Evolutionary conservation across 2,329 filamentous ascomycete species (phyloP).

Genomic region (Amauroascus verrucosus): DNA sequence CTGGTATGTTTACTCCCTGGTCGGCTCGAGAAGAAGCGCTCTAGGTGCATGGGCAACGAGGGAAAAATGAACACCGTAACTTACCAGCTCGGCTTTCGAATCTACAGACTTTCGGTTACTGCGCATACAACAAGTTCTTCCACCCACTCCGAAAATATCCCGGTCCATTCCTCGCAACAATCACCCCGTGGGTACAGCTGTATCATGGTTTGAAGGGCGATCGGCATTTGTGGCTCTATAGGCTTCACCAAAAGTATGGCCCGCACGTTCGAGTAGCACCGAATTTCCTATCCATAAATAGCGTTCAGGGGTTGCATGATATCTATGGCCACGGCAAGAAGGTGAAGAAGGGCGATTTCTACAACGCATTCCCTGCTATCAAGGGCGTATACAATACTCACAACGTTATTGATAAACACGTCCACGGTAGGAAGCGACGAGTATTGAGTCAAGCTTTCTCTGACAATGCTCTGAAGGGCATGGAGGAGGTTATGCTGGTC

Average conservation of each 20-base stretch:
- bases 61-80: background rate
- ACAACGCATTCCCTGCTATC: slow-evolving; percentile 34
- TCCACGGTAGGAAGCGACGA: slow-evolving; percentile 21
- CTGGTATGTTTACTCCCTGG: slow-evolving; percentile 8
- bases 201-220: slow-evolving; percentile 15
- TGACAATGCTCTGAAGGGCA: slow-evolving; percentile 21
- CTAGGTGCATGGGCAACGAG: background rate
- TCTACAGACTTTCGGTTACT: slow-evolving; percentile 12
- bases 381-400: slow-evolving; percentile 17
- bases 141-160: slow-evolving; percentile 16
- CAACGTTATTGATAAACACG: slow-evolving; percentile 18
- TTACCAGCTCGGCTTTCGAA: background rate
- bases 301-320: slow-evolving; percentile 54
- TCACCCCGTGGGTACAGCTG: slow-evolving; percentile 15
- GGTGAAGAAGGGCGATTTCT: slow-evolving; percentile 24
- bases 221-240: slow-evolving; percentile 15
- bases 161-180: slow-evolving; percentile 14
- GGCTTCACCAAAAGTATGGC: slow-evolving; percentile 22
- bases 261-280: slow-evolving; percentile 63
- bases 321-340: slow-evolving; percentile 34
- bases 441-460: slow-evolving; percentile 25
- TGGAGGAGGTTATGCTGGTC: slow-evolving; percentile 17
- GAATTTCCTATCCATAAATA: slow-evolving; percentile 70
- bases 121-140: slow-evolving; percentile 15
- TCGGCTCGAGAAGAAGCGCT: too few species aligned